These are phyloP conservation scores for Penicillium paradoxum DNA, from an alignment of 495 filamentous ascomycete species.

Conservation along the genomic window DNA sequence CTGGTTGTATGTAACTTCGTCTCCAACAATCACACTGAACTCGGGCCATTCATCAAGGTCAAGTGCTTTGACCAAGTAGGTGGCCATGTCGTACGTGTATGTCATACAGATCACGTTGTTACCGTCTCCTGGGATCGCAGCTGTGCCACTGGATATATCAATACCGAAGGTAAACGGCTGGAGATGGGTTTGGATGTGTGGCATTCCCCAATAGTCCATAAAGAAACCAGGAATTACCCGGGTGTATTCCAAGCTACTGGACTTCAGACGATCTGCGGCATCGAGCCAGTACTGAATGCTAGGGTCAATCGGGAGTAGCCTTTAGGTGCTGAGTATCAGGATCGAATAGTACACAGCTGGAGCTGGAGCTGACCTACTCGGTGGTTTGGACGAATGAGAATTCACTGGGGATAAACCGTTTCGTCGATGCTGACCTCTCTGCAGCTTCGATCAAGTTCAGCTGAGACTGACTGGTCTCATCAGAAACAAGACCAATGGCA, in stretches of 20 bases:
- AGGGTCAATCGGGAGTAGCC: slow-evolving; percentile 31
- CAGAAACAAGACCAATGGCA: slow-evolving; percentile 33
- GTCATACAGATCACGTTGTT: slow-evolving; percentile 46
- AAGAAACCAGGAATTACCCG: slow-evolving; percentile 48
- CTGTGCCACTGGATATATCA: slow-evolving; percentile 40
- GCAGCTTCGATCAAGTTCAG: slow-evolving; percentile 49
- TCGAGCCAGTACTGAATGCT: slow-evolving; percentile 34
- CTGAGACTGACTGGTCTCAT: slow-evolving; percentile 31
- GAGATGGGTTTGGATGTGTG: slow-evolving; percentile 37
- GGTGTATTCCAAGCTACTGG: slow-evolving; percentile 42
- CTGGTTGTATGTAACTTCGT: slow-evolving; percentile 46
- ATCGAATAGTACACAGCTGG: not conserved
- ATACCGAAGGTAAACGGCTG: slow-evolving; percentile 38
- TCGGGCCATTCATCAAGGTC: slow-evolving; percentile 45
- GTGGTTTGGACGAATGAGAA: slow-evolving; percentile 40
- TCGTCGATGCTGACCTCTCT: slow-evolving; percentile 36
- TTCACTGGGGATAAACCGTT: slow-evolving; percentile 48
- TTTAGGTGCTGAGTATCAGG: slow-evolving; percentile 1
- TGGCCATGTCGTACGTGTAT: slow-evolving; percentile 48
- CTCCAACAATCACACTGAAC: slow-evolving; percentile 39
- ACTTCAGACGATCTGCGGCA: slow-evolving; percentile 25
- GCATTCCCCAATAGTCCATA: slow-evolving; percentile 53
- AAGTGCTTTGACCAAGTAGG: slow-evolving; percentile 43
- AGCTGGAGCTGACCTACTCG: slow-evolving; percentile 17
- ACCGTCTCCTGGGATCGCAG: slow-evolving; percentile 50